Conservation (phyloP, 2,329 filamentous ascomycete genomes). For the Botryotinia globosa region DNA sequence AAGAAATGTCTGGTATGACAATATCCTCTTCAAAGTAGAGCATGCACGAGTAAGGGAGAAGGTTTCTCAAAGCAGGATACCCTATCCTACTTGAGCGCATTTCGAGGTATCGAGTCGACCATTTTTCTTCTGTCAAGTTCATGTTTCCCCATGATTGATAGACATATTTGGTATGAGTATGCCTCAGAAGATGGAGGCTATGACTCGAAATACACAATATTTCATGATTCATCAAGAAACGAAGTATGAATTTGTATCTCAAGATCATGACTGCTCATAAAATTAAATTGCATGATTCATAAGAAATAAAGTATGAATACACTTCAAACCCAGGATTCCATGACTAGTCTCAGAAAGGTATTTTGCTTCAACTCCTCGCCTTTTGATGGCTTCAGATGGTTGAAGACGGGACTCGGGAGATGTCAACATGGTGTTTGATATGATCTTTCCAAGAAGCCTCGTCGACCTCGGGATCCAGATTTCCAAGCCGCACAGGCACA, state of each 20-base stretch:
- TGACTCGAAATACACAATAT: neutral
- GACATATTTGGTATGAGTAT: neutral
- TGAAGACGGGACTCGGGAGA: no score
- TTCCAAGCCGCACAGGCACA: neutral
- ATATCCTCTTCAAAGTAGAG: neutral
- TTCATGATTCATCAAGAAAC: neutral
- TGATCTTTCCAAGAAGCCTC: no score
- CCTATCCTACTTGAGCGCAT: no score
- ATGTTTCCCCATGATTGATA: neutral
- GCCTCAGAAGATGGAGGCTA: neutral
- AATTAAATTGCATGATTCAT: neutral
- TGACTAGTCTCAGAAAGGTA: no score
- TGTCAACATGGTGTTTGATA: no score
- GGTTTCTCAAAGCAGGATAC: neutral
- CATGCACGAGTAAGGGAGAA: neutral
- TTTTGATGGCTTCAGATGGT: no score
- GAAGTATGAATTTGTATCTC: no score
- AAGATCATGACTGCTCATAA: no score
- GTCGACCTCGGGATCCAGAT: neutral
- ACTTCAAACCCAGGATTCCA: neutral
- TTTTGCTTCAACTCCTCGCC: no score
- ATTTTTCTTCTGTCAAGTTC: neutral
- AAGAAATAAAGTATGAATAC: neutral
- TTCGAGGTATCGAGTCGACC: neutral
- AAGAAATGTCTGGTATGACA: neutral